Evolutionary conservation across 2,329 filamentous ascomycete species (phyloP).

Genomic region (Nannizziopsis barbatae): DNA sequence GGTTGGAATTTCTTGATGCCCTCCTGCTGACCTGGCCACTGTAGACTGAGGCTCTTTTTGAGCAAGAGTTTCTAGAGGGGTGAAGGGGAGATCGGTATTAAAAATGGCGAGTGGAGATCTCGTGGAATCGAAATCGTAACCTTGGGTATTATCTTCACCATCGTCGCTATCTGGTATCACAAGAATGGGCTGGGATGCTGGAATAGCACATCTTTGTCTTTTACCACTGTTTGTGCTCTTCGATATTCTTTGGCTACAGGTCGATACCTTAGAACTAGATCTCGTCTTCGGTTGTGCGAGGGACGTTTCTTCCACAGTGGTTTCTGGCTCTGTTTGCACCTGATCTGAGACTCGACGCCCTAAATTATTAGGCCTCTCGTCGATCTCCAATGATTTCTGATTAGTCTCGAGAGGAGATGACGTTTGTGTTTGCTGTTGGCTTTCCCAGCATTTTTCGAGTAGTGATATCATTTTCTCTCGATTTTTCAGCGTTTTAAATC

Average conservation of each 20-base stretch:
- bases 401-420: neutral
- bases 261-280: neutral
- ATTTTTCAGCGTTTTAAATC: constrained; percentile 61
- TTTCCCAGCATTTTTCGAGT: constrained; percentile 60
- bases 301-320: neutral
- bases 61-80: neutral
- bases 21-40: constrained; percentile 5
- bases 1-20: too few species aligned
- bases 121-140: constrained; percentile 20
- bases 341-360: too few species aligned
- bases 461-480: constrained; percentile 59
- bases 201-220: neutral
- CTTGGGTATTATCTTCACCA: constrained; percentile 15
- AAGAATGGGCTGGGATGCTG: neutral
- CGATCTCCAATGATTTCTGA: neutral
- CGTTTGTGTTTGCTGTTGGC: constrained; percentile 34
- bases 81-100: neutral
- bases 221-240: neutral
- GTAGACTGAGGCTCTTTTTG: neutral
- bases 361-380: too few species aligned
- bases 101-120: neutral
- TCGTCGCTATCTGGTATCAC: constrained; percentile 10
- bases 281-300: neutral
- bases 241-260: neutral
- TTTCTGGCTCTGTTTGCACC: neutral